A percentile compares a stretch with the other conserved stretches of the same genome.
phyloP scores from a whole-genome alignment of 768 basidiomycete species.

The Russula abietina region DNA sequence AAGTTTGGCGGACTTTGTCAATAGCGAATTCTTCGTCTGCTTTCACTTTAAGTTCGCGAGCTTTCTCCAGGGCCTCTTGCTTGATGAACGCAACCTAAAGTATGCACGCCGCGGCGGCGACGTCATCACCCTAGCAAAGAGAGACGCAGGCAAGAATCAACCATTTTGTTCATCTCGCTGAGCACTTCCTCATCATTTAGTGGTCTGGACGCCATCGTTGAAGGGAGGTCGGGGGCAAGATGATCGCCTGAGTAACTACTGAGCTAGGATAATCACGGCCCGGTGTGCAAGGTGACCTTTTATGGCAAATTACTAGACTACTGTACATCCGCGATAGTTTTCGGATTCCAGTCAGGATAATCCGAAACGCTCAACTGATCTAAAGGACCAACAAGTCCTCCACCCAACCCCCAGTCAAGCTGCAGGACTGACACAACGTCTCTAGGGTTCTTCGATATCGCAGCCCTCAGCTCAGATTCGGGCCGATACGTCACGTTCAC shows the following conservation, averaged over 20 bases:
- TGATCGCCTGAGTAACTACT: neutral
- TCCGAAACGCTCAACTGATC: constrained; percentile 12
- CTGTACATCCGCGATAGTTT: constrained; percentile 9
- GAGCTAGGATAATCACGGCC: neutral
- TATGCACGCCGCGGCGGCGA: neutral
- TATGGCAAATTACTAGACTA: neutral
- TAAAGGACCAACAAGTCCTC: constrained; percentile 12
- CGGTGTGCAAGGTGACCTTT: neutral
- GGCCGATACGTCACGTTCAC: constrained; percentile 14
- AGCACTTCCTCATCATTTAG: constrained; percentile 94
- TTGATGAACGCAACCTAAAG: constrained; percentile 88
- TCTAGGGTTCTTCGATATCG: constrained; percentile 9
- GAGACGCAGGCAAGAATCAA: constrained; percentile 31
- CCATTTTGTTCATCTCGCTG: constrained; percentile 99
- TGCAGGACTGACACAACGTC: constrained; percentile 7
- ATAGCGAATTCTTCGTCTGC: constrained; percentile 99
- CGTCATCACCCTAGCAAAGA: constrained; percentile 16
- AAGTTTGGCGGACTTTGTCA: constrained; percentile 63
- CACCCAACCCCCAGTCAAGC: constrained; percentile 15
- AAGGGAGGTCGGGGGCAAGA: neutral
- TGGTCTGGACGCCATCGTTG: constrained; percentile 63
- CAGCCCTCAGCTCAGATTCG: constrained; percentile 15
- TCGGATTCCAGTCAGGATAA: constrained; percentile 25
- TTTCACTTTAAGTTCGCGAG: constrained; percentile 92
- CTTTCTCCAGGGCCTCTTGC: constrained; percentile 97